Evolutionary conservation across 2,329 filamentous ascomycete species (phyloP).

Genomic region (Onygenales sp.): DNA sequence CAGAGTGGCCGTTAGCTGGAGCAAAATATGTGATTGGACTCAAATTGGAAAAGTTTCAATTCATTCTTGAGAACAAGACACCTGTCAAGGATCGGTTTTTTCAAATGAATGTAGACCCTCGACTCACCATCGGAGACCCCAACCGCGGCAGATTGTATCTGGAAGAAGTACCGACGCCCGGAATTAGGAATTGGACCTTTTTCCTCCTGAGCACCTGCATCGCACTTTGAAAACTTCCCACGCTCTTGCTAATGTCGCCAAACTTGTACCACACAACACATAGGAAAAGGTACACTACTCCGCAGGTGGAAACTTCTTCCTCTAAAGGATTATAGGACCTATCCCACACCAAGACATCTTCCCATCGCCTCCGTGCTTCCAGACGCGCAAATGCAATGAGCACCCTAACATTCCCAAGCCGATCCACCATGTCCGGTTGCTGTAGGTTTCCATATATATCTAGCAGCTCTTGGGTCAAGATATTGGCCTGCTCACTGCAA

Average conservation of each 20-base stretch:
- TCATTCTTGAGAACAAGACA: too few relatives aligned
- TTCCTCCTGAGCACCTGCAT: neutral
- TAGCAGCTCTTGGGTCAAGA: neutral
- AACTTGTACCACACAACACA: too few relatives aligned
- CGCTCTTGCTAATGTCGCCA: neutral
- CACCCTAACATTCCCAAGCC: neutral
- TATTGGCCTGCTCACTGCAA: neutral
- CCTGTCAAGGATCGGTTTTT: too few relatives aligned
- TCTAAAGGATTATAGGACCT: neutral
- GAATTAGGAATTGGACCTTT: neutral
- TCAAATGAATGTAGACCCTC: too few relatives aligned
- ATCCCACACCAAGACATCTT: neutral
- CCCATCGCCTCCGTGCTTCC: neutral
- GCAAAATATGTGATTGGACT: too few relatives aligned
- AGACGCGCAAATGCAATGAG: neutral
- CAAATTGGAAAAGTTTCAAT: too few relatives aligned
- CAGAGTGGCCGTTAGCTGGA: too few relatives aligned
- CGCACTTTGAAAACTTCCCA: neutral
- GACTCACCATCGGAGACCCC: neutral
- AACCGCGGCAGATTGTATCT: conserved; percentile 1
- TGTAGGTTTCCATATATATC: neutral
- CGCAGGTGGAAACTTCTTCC: too few relatives aligned
- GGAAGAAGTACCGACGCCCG: neutral
- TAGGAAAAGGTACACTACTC: too few relatives aligned
- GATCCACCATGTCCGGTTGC: neutral